Evolutionary conservation across 2,329 filamentous ascomycete genomes (phyloP).

Genomic region (Verticillium albo-atrum): DNA sequence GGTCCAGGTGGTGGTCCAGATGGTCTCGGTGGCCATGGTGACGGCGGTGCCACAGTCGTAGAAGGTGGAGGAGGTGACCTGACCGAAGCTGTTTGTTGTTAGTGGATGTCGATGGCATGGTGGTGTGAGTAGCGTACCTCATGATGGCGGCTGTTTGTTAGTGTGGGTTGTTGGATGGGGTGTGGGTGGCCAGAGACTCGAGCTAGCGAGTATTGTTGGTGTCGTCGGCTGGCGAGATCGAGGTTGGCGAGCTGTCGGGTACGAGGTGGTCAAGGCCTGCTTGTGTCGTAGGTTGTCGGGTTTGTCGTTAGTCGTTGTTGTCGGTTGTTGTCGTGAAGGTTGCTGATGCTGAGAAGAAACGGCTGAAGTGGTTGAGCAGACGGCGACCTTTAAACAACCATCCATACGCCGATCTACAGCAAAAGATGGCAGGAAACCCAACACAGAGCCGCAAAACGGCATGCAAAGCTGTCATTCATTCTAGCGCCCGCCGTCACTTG

Average conservation of each 20-base stretch:
- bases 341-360: not conserved
- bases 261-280: not conserved
- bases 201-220: not conserved
- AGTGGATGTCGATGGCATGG: not conserved
- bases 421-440: not conserved
- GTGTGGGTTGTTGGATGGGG: not conserved
- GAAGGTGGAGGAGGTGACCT: conserved; percentile 23
- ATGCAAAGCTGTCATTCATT: not conserved
- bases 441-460: not conserved
- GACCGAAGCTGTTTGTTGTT: conserved; percentile 10
- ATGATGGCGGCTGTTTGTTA: conserved; percentile 7
- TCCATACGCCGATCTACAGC: not conserved
- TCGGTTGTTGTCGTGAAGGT: not conserved
- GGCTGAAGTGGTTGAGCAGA: not conserved
- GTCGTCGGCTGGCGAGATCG: not conserved
- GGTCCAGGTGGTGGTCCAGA: conserved; percentile 32
- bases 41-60: conserved; percentile 21
- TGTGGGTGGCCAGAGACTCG: not conserved
- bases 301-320: not conserved
- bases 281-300: not conserved
- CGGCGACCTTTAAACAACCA: not conserved
- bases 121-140: conserved; percentile 6
- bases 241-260: not conserved
- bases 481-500: not conserved
- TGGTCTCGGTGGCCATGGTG: conserved; percentile 15